A percentile compares a stretch with the other conserved stretches of the same genome.
These are phyloP conservation scores for Tolypocladium inflatum DNA, from an alignment of 2,329 filamentous ascomycete species.

Conservation along the genomic window DNA sequence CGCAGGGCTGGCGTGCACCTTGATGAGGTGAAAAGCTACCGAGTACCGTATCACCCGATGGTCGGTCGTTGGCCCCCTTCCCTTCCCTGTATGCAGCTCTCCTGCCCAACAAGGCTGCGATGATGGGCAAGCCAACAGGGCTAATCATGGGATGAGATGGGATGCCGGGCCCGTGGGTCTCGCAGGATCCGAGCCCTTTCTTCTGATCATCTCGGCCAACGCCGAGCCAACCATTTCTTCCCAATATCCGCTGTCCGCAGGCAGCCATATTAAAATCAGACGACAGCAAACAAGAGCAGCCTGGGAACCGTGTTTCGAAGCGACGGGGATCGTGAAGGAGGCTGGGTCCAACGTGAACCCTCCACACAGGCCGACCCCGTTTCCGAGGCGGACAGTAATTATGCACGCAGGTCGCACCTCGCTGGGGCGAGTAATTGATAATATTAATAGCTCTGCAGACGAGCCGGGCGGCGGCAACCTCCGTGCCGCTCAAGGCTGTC, in stretches of 20 bases:
- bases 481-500: not conserved
- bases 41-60: too few species aligned
- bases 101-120: not conserved
- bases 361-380: not conserved
- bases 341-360: not conserved
- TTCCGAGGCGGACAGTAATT: not conserved
- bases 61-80: not conserved
- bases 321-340: not conserved
- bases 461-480: not conserved
- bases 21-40: not conserved
- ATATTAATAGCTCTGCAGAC: not conserved
- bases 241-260: not conserved
- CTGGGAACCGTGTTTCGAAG: not conserved
- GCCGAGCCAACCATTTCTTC: not conserved
- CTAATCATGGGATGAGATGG: not conserved
- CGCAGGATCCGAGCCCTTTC: not conserved
- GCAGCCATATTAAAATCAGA: too few species aligned
- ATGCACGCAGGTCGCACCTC: not conserved
- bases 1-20: slow-evolving; percentile 1
- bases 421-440: not conserved
- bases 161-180: not conserved
- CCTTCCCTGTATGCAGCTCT: not conserved
- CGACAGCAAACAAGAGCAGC: not conserved
- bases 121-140: not conserved
- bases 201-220: not conserved